A percentile compares a stretch with the other conserved stretches of the same genome.
phyloP scores from a whole-genome alignment of 1,139 yeast species.

The Geotrichum candidum region DNA sequence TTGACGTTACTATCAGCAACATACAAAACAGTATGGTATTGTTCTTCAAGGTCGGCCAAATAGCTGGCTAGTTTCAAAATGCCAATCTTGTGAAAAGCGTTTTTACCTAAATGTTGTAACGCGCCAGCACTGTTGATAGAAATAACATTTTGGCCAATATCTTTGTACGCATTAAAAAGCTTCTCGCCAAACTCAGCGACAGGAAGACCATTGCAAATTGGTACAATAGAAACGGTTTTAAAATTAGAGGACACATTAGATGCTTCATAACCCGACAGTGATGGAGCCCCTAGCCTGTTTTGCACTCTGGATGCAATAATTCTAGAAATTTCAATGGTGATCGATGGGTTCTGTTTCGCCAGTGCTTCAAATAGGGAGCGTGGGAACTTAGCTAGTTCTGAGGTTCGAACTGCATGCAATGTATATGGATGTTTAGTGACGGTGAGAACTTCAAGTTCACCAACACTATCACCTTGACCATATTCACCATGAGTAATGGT shows the following conservation, averaged over 20 bases:
- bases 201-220: conserved; percentile 73
- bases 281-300: conserved; percentile 23
- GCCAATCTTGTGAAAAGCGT: conserved; percentile 88
- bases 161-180: conserved; percentile 61
- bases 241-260: conserved; percentile 42
- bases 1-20: conserved; percentile 79
- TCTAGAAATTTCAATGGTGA: conserved; percentile 84
- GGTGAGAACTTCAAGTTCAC: conserved; percentile 91
- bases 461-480: conserved; percentile 92
- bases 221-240: conserved; percentile 78
- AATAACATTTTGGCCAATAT: conserved; percentile 67
- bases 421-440: conserved; percentile 69
- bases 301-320: conserved; percentile 71
- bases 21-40: conserved; percentile 78
- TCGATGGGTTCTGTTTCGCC: conserved; percentile 78
- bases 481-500: conserved; percentile 56
- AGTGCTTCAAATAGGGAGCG: conserved; percentile 79
- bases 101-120: conserved; percentile 74
- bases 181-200: conserved; percentile 77
- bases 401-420: conserved; percentile 82
- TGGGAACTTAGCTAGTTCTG: conserved; percentile 91
- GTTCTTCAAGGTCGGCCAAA: conserved; percentile 86
- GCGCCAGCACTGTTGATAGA: conserved; percentile 79
- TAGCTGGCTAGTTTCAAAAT: conserved; percentile 81
- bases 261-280: conserved; percentile 9